Percentiles rank a stretch among this genome's conserved stretches.
Evolutionary conservation across 1,139 yeast genomes (phyloP).

Genomic region (Tardiomyces digboiensis): DNA sequence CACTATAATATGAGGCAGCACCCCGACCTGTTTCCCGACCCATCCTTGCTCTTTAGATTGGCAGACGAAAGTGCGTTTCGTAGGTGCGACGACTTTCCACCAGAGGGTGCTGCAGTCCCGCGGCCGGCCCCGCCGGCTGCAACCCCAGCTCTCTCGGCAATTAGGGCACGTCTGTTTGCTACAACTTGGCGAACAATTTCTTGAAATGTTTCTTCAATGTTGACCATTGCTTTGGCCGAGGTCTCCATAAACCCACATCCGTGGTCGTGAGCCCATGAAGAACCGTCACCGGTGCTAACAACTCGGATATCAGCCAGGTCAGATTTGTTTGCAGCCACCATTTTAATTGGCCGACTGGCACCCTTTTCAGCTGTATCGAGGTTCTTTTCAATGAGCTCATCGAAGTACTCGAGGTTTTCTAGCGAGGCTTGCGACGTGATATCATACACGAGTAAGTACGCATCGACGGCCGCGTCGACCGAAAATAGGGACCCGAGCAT

Average conservation of each 20-base stretch:
- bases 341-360: conserved; percentile 79
- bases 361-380: conserved; percentile 78
- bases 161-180: conserved; percentile 5
- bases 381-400: conserved; percentile 78
- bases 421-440: conserved; percentile 75
- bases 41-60: neutral
- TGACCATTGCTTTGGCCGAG: conserved; percentile 90
- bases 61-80: conserved; percentile 1
- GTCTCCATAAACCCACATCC: conserved; percentile 82
- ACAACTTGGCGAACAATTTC: conserved; percentile 64
- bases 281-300: conserved; percentile 75
- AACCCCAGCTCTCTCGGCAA: neutral
- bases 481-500: conserved; percentile 45
- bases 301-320: conserved; percentile 60
- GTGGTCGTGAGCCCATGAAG: conserved; percentile 63
- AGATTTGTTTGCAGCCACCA: conserved; percentile 71
- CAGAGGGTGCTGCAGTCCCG: neutral
- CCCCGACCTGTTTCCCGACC: neutral
- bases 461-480: conserved; percentile 83
- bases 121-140: neutral
- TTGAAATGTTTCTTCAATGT: conserved; percentile 81
- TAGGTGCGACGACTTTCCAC: neutral
- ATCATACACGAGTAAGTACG: conserved; percentile 78
- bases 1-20: conserved; percentile 1
- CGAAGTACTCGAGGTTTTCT: conserved; percentile 71